These are phyloP conservation scores for Syzygium malaccense DNA, from an alignment of 441 rosid genomes.

Conservation along the genomic window DNA sequence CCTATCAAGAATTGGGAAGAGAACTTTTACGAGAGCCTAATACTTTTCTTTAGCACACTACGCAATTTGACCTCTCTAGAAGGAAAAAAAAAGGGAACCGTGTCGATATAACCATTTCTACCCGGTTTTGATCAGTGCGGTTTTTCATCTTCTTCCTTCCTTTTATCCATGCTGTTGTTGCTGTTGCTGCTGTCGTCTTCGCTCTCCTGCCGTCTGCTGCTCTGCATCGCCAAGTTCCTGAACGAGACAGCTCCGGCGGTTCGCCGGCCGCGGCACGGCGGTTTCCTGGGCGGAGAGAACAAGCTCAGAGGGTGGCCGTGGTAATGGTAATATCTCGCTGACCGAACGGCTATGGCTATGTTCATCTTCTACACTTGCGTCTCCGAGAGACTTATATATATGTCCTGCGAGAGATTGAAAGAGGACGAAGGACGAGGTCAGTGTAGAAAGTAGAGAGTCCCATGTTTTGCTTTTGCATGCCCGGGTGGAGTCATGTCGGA, in stretches of 20 bases:
- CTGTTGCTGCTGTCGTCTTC: neutral
- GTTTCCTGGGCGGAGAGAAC: neutral
- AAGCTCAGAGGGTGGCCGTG: neutral
- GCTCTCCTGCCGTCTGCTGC: neutral
- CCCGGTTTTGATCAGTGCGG: neutral
- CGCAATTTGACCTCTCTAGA: neutral
- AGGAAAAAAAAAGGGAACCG: neutral
- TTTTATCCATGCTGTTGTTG: neutral
- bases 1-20: neutral
- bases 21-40: neutral
- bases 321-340: neutral
- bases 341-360: neutral
- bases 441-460: accelerated
- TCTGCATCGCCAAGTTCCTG: neutral
- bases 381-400: neutral
- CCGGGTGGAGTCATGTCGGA: neutral
- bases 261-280: neutral
- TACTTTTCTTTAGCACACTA: neutral
- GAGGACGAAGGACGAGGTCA: neutral
- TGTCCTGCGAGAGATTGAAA: neutral
- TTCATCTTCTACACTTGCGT: neutral
- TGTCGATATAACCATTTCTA: neutral
- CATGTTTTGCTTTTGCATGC: neutral
- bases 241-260: neutral
- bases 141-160: neutral